Evolutionary conservation across 371 early-diverging fungal species (phyloP).

Genomic region (Neoconidiobolus thromboides): DNA sequence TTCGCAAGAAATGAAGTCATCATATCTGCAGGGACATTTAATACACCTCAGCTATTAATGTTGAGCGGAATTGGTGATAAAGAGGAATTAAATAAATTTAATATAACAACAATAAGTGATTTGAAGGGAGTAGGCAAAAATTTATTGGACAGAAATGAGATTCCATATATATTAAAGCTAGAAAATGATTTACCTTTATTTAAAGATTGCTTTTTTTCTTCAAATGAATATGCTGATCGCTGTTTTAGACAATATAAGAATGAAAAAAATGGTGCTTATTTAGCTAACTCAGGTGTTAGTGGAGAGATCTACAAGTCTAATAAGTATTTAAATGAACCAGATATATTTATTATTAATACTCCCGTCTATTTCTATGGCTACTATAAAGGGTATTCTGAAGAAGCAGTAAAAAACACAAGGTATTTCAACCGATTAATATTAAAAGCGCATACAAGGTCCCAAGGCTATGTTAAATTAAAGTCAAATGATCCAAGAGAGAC

Average conservation of each 20-base stretch:
- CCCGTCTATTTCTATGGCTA: conserved; percentile 1
- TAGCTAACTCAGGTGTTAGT: neutral
- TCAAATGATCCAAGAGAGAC: neutral
- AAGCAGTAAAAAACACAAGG: neutral
- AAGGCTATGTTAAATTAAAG: neutral
- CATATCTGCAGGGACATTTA: conserved; percentile 12
- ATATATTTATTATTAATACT: neutral
- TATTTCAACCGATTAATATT: neutral
- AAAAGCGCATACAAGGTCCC: neutral
- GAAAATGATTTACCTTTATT: too few species aligned
- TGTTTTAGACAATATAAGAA: neutral
- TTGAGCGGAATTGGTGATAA: conserved; percentile 13
- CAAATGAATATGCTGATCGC: neutral
- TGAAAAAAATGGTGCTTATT: neutral
- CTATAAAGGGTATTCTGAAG: neutral
- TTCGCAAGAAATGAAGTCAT: conserved; percentile 13
- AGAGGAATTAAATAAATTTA: neutral
- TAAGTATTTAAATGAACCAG: neutral
- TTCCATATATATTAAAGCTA: too few species aligned
- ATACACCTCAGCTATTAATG: conserved; percentile 13
- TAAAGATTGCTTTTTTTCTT: too few species aligned
- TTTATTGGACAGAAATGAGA: neutral
- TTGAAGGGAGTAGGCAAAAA: conserved; percentile 4
- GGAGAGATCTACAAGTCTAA: neutral
- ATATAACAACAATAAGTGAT: neutral